Conservation (phyloP, 129 eudicot genomes). For the Flaveria brownii region DNA sequence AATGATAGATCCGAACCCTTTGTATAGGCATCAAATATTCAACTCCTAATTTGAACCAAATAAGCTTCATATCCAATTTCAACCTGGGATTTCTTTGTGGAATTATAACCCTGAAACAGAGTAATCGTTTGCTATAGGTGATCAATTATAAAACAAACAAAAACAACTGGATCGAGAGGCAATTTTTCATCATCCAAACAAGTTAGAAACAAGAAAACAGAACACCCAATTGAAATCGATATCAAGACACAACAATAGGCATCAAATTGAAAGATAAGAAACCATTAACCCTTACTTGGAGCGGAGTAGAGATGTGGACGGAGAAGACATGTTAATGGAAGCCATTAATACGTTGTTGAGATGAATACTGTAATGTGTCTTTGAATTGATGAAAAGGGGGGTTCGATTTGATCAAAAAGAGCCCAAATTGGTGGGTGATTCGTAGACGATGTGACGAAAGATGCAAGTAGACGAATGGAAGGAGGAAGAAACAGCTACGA, state of each 20-base stretch:
- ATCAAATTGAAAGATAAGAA: background rate
- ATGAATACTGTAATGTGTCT: slow-evolving; percentile 9
- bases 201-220: background rate
- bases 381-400: background rate
- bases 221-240: slow-evolving; percentile 14
- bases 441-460: background rate
- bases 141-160: background rate
- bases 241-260: slow-evolving; percentile 8
- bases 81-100: background rate
- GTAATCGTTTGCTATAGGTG: background rate
- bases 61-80: slow-evolving; percentile 9
- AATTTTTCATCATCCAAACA: background rate
- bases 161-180: background rate
- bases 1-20: slow-evolving; percentile 1
- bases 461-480: background rate
- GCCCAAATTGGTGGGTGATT: slow-evolving; percentile 24
- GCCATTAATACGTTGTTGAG: slow-evolving; percentile 36
- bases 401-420: background rate
- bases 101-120: background rate
- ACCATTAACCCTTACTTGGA: slow-evolving; percentile 42
- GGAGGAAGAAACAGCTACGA: background rate
- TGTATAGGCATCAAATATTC: background rate
- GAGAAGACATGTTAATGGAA: slow-evolving; percentile 60
- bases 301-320: slow-evolving; percentile 58
- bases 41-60: background rate